These are phyloP conservation scores for Breynia disticha DNA, from an alignment of 441 rosid genomes.

Conservation along the genomic window DNA sequence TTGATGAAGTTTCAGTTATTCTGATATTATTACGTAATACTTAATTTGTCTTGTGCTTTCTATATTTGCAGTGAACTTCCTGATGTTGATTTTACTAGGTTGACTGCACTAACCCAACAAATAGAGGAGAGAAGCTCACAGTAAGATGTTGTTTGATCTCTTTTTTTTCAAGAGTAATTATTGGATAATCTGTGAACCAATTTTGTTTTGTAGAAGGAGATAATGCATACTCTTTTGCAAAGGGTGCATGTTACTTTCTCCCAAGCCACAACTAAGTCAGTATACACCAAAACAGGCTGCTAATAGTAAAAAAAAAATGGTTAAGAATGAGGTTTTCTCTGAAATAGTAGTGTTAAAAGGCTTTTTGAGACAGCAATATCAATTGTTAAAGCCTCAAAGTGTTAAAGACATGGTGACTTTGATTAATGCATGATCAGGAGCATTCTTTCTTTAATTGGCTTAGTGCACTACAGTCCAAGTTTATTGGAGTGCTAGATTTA, in stretches of 20 bases:
- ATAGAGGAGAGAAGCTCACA: constrained; percentile 29
- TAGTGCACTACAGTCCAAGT: no score
- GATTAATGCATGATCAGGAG: not conserved
- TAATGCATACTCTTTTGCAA: not conserved
- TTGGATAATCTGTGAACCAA: not conserved
- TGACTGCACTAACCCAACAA: constrained; percentile 24
- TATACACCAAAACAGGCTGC: not conserved
- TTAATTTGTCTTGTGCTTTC: constrained; percentile 3
- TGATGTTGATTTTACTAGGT: constrained; percentile 25
- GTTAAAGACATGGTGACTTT: not conserved
- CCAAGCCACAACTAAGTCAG: not conserved
- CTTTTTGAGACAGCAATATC: not conserved
- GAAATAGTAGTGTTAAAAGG: no score
- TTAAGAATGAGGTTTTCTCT: no score
- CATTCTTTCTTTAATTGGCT: no score
- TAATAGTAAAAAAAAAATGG: not conserved
- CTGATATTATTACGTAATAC: not conserved
- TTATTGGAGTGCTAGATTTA: no score
- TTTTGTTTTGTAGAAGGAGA: not conserved
- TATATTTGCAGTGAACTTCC: constrained; percentile 26
- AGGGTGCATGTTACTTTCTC: constrained; percentile 2
- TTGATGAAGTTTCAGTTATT: not conserved
- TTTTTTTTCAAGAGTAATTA: not conserved
- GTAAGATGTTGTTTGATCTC: constrained; percentile 21
- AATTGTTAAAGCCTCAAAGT: not conserved